Evolutionary conservation across 345 rosid genomes (phyloP), one percentile per base, ranked within the genome.

Genomic region (Citrus australasica): DNA sequence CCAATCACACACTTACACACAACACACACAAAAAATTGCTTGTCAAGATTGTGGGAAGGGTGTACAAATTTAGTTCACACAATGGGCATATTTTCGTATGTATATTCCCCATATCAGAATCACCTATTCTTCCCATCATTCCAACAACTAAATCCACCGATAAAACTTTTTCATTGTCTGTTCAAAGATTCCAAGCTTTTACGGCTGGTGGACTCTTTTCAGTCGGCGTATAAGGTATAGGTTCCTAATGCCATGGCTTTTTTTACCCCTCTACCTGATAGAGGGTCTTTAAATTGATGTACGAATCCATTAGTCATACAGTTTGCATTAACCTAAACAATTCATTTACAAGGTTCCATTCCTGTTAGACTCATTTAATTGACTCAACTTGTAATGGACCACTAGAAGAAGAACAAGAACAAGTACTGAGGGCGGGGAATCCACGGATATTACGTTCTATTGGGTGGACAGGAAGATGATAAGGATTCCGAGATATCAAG

Each of bases 371-470:
- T 5, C 13, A 42, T 14, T n/a, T 62, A 74, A 67, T 51, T 78
- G 63, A 80, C 75, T 78, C 93, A 82, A 90, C 76, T 87, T 88
- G 86, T 73, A 67, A 76, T 64, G 84, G 87, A 86, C 90, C 93
- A 87, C 86, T 37, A 17, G 78, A 13, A 73, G 63, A 82, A 59
- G 85, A 85, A 81, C 79, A 56, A 74, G 79, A 72, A 59, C 13
- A 53, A 13, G 51, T 11, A 11, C 14, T 55, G 11, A 40, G 61
- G 73, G 59, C 59, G 30, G 77, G 74, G 86, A 88, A 88, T 81
- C 82, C 73, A 67, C 19, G 75, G 80, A 84, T 81, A 81, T 78
- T 75, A 69, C 82, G 37, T 73, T 83, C 74, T 33, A 75, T 65
- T 59, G 74, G 84, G 76, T 76, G 76, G 60, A 83, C 17, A 0